A percentile compares a stretch with the other conserved stretches of the same genome.
Conservation (phyloP, 1,284 basidiomycete genomes). For the Schizophyllum amplum region DNA sequence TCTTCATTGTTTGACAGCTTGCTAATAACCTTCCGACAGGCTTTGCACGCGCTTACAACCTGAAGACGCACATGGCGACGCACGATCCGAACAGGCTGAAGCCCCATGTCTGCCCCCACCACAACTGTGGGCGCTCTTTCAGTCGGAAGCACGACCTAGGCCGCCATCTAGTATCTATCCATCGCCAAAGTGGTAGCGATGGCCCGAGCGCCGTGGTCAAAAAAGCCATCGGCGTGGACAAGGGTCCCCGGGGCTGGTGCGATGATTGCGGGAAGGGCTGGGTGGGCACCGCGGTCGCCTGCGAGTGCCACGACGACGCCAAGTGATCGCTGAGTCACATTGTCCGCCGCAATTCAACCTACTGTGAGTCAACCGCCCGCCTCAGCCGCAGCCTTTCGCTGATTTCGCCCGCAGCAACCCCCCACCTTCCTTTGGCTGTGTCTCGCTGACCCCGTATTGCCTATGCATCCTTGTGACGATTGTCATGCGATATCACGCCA, state of each 20-base stretch:
- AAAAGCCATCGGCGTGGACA: conserved; percentile 53
- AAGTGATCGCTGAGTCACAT: conserved; percentile 36
- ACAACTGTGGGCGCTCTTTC: conserved; percentile 77
- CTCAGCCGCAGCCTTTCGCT: conserved; percentile 2
- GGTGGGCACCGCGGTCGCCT: conserved; percentile 46
- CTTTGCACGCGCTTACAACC: conserved; percentile 84
- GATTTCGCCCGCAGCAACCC: neutral
- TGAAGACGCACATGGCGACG: conserved; percentile 86
- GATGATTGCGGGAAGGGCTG: conserved; percentile 66
- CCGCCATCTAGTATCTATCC: conserved; percentile 79
- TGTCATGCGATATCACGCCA: conserved; percentile 28
- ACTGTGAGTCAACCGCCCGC: conserved; percentile 11
- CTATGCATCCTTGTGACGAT: neutral
- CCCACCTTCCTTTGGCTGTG: conserved; percentile 11
- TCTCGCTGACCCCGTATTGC: neutral
- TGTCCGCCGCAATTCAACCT: conserved; percentile 16
- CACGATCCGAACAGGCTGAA: conserved; percentile 84
- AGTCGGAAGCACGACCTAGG: conserved; percentile 86
- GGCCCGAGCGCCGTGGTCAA: conserved; percentile 35
- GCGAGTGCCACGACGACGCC: conserved; percentile 52
- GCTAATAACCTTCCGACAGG: conserved; percentile 33
- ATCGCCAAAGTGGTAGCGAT: conserved; percentile 71
- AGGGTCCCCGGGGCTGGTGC: conserved; percentile 59
- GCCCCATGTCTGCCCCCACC: conserved; percentile 76
- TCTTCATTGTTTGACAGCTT: conserved; percentile 3